These are phyloP conservation scores for Globisporangium echinulatum DNA, from an alignment of 352 stramenopile genomes.

Conservation along the genomic window DNA sequence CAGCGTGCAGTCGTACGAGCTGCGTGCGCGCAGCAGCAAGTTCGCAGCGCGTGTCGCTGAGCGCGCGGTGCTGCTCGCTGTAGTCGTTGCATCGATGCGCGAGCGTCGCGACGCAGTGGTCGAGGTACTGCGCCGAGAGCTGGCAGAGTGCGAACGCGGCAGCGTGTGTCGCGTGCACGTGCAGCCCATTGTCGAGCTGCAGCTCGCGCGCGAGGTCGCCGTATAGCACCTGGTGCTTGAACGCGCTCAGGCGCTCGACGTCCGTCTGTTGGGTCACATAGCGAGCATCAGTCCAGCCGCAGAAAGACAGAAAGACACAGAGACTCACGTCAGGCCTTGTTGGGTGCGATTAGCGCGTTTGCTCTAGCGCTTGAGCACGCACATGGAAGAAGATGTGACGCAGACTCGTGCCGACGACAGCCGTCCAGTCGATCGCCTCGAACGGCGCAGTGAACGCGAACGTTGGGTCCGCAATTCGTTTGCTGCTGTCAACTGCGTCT, in stretches of 20 bases:
- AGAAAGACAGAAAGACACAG: too few relatives aligned
- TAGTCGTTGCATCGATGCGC: slow-evolving; percentile 32
- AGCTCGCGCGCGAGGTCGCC: slow-evolving; percentile 48
- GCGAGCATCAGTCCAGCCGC: too few relatives aligned
- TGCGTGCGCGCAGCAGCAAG: slow-evolving; percentile 21
- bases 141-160: slow-evolving; percentile 49
- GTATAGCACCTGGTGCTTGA: slow-evolving; percentile 46
- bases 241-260: slow-evolving; percentile 41
- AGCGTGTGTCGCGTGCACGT: slow-evolving; percentile 42
- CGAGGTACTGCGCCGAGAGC: slow-evolving; percentile 64
- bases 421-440: slow-evolving; percentile 47
- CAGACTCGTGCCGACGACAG: slow-evolving; percentile 45
- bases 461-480: slow-evolving; percentile 32
- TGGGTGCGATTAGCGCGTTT: too few relatives aligned
- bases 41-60: slow-evolving; percentile 12
- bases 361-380: background rate
- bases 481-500: background rate
- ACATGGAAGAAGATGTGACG: slow-evolving; percentile 63
- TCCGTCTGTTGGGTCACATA: slow-evolving; percentile 22
- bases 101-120: slow-evolving; percentile 47
- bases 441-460: slow-evolving; percentile 53
- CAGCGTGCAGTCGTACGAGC: slow-evolving; percentile 16
- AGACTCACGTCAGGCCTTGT: too few relatives aligned
- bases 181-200: slow-evolving; percentile 36
- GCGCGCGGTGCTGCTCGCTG: slow-evolving; percentile 19